Conservation (phyloP, 495 filamentous ascomycete species). For the Daldinia concentrica region DNA sequence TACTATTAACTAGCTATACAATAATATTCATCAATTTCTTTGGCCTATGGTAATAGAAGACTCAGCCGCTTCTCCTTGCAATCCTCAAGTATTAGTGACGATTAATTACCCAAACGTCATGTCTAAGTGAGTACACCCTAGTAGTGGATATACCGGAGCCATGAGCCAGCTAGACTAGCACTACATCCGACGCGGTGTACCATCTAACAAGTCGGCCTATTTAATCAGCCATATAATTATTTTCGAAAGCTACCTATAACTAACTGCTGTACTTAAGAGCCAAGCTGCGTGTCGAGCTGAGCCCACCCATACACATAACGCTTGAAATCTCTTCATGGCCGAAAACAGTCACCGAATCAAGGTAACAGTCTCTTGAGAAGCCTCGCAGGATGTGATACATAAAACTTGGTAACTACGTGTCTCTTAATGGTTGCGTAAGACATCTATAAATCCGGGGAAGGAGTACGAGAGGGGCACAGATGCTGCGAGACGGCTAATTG, state of each 20-base stretch:
- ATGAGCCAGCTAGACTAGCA: neutral
- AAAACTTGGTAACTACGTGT: conserved; percentile 5
- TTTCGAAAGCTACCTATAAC: neutral
- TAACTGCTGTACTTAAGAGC: neutral
- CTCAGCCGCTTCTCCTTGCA: neutral
- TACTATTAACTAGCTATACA: too few species aligned
- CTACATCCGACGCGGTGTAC: neutral
- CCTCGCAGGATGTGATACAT: neutral
- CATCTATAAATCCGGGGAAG: conserved; percentile 31
- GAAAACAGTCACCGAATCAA: conserved; percentile 23
- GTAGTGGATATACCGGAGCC: neutral
- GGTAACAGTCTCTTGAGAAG: neutral
- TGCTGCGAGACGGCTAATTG: neutral
- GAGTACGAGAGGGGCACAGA: conserved; percentile 2
- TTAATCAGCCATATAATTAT: neutral
- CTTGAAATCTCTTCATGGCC: neutral
- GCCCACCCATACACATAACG: neutral
- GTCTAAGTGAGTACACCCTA: neutral
- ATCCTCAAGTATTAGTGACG: neutral
- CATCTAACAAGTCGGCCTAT: neutral
- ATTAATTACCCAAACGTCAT: neutral
- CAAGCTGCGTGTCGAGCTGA: neutral
- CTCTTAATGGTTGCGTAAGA: conserved; percentile 28
- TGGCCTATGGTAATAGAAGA: neutral
- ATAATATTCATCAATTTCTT: neutral